Conservation (phyloP, 1,139 yeast genomes). For the Debaryomyces fabryi region DNA sequence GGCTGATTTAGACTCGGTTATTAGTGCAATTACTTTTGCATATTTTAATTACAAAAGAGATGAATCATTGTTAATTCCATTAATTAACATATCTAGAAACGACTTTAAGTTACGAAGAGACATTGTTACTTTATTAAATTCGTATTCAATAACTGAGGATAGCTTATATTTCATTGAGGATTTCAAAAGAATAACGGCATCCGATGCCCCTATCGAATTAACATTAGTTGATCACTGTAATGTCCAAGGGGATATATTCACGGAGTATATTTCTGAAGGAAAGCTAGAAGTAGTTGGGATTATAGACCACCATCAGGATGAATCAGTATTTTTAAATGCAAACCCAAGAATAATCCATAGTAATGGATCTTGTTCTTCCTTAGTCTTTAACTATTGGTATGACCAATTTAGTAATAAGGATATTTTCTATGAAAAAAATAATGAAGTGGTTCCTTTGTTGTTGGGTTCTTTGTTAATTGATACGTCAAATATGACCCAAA, state of each 20-base stretch:
- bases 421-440: constrained; percentile 19
- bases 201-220: constrained; percentile 33
- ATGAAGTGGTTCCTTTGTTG: constrained; percentile 51
- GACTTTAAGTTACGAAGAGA: constrained; percentile 77
- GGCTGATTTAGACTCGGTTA: constrained; percentile 83
- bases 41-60: constrained; percentile 46
- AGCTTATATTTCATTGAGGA: constrained; percentile 72
- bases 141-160: constrained; percentile 50
- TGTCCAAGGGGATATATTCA: constrained; percentile 54
- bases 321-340: constrained; percentile 47
- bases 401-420: constrained; percentile 23
- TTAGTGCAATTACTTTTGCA: constrained; percentile 72
- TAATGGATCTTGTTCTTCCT: constrained; percentile 78
- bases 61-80: constrained; percentile 51
- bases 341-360: constrained; percentile 61
- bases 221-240: constrained; percentile 84
- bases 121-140: constrained; percentile 54
- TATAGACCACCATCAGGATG: constrained; percentile 89
- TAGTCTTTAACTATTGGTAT: constrained; percentile 68
- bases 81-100: constrained; percentile 67
- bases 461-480: constrained; percentile 74
- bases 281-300: constrained; percentile 54
- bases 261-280: constrained; percentile 22
- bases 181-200: constrained; percentile 26
- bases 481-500: constrained; percentile 63